Evolutionary conservation across 2,329 filamentous ascomycete genomes (phyloP).

Genomic region (Claviceps paspali): DNA sequence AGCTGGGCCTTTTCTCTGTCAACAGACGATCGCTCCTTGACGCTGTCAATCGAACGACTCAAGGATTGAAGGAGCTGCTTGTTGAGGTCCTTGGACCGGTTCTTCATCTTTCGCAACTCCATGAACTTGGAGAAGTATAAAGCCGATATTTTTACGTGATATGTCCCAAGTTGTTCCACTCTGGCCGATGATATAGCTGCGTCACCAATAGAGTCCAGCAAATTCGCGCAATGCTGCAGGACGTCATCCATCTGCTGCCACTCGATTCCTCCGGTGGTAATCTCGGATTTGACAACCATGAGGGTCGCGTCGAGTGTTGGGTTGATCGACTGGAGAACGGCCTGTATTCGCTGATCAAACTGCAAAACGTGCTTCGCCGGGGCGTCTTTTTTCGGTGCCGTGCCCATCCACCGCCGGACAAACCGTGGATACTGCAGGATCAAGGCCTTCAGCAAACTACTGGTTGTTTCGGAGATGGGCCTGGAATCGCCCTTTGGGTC

Average conservation of each 20-base stretch:
- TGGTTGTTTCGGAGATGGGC: conserved; percentile 10
- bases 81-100: conserved; percentile 20
- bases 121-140: conserved; percentile 53
- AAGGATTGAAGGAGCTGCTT: conserved; percentile 39
- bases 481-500: conserved; percentile 8
- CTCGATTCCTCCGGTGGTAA: conserved; percentile 29
- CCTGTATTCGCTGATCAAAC: conserved; percentile 43
- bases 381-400: conserved; percentile 33
- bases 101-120: conserved; percentile 29
- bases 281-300: conserved; percentile 36
- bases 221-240: conserved; percentile 37
- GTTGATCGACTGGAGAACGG: conserved; percentile 35
- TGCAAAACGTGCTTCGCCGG: conserved; percentile 42
- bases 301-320: conserved; percentile 46
- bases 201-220: conserved; percentile 38
- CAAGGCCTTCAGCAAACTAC: conserved; percentile 35
- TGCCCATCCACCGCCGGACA: conserved; percentile 45
- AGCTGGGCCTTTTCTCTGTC: conserved; percentile 48
- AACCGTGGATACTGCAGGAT: conserved; percentile 45
- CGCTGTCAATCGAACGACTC: conserved; percentile 46
- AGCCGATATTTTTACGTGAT: conserved; percentile 53
- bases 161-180: conserved; percentile 23
- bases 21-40: conserved; percentile 35
- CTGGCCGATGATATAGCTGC: conserved; percentile 15
- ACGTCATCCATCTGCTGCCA: conserved; percentile 43